Base-by-base conservation (phyloP, 306 rosid genomes). In the Acacia acuminata region DNA sequence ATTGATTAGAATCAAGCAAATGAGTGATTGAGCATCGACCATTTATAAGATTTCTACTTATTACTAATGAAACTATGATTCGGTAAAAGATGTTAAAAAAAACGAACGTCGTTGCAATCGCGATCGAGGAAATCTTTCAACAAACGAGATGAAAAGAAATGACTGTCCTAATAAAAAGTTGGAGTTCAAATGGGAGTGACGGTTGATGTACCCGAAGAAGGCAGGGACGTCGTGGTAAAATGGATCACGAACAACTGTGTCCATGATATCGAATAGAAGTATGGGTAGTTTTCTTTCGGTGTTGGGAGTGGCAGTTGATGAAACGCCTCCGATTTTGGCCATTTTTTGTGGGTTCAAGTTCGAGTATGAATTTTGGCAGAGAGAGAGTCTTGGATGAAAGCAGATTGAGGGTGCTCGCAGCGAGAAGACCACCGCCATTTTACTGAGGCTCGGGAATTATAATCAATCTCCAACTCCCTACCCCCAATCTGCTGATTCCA, bases 231-330 rank as follows among this genome's bases (percentile, higher is more conserved):
- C 97, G 4, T 87, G 87, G 83, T 91, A 94, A 79, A 94, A 96
- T 55, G 99, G 99, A 89, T 96, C 99, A 9, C 94, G 98, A 84
- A 96, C 98, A 76, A 96, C 45, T 55, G 99, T 96, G 70, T 89
- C 97, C 98, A 96, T 96, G 81, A 96, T 88, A 83, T 96, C 99
- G 58, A 96, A 96, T n/a, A 96, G 89, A 38, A 96, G 86, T 68
- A 96, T 58, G 22, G 99, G 99, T 72, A 91, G 91, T 83, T 90
- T 96, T 80, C 90, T 82, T 13, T 78, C 63, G 12, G 25, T 43
- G 6, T 19, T 34, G 48, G 42, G 20, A 79, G 83, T 78, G 80
- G 79, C 70, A 17, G 44, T 50, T 42, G 83, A 32, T n/a, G 34
- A 32, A 32, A 16, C 4, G 71, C 22, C 47, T 32, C 58, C 71